Conservation (phyloP, 176 grass and related monocot genomes). For the barley (Hordeum vulgare) region MorexV3_pseudomolecules_assembly NC_058522.1:541784737-541785236, state of each 20-base stretch:
- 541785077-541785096: neutral
- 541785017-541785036: neutral
- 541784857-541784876: slow-evolving; percentile 78
- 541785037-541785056: neutral
- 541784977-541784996: neutral
- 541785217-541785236: neutral
- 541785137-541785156: neutral
- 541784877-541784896: slow-evolving; percentile 75
- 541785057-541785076: neutral
- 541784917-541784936: slow-evolving; percentile 58
- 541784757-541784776: neutral
- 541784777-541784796: slow-evolving; percentile 61
- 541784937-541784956: slow-evolving; percentile 41
- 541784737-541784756: neutral
- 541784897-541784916: slow-evolving; percentile 74
- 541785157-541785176: slow-evolving; percentile 16
- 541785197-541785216: neutral
- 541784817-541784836: slow-evolving; percentile 70
- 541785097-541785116: neutral
- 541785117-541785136: neutral
- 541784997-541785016: neutral
- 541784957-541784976: slow-evolving; percentile 32
- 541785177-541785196: neutral
- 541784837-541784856: slow-evolving; percentile 74
- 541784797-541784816: slow-evolving; percentile 74